These are phyloP conservation scores for Tephrocybe sp. DNA, from an alignment of 768 basidiomycete genomes.

Conservation along the genomic window DNA sequence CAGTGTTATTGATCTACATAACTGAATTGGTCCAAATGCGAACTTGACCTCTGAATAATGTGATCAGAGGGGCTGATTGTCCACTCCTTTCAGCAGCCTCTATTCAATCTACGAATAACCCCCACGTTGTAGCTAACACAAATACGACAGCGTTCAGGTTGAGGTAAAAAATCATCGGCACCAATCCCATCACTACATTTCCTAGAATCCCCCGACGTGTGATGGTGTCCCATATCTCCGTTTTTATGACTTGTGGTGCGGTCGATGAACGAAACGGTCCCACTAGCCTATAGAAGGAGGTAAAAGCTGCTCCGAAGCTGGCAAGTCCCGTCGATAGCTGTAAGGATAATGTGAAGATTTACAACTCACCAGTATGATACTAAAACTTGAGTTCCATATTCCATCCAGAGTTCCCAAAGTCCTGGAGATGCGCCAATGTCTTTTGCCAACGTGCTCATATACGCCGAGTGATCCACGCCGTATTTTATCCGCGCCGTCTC, in stretches of 20 bases:
- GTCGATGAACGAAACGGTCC: constrained; percentile 46
- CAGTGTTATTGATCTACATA: no score
- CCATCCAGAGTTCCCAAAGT: constrained; percentile 43
- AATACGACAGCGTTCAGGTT: constrained; percentile 11
- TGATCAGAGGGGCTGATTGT: no score
- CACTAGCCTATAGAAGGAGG: constrained; percentile 54
- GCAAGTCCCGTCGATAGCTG: neutral
- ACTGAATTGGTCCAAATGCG: no score
- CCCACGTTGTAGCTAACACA: neutral
- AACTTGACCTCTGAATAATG: no score
- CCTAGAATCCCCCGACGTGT: constrained; percentile 51
- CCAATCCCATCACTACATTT: constrained; percentile 58
- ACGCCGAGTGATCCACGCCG: constrained; percentile 57
- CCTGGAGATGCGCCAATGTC: constrained; percentile 58
- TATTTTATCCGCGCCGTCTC: constrained; percentile 55
- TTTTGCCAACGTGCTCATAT: constrained; percentile 55
- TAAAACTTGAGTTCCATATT: constrained; percentile 50
- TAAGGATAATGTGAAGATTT: neutral
- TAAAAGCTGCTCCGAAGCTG: constrained; percentile 61
- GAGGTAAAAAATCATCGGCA: constrained; percentile 49
- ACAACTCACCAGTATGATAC: constrained; percentile 51
- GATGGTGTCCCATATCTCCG: constrained; percentile 63
- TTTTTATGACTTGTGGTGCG: constrained; percentile 46
- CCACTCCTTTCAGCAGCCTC: no score
- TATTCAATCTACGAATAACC: no score